phyloP scores from a whole-genome alignment of 768 basidiomycete genomes.

The Cubamyces lactineus region DNA sequence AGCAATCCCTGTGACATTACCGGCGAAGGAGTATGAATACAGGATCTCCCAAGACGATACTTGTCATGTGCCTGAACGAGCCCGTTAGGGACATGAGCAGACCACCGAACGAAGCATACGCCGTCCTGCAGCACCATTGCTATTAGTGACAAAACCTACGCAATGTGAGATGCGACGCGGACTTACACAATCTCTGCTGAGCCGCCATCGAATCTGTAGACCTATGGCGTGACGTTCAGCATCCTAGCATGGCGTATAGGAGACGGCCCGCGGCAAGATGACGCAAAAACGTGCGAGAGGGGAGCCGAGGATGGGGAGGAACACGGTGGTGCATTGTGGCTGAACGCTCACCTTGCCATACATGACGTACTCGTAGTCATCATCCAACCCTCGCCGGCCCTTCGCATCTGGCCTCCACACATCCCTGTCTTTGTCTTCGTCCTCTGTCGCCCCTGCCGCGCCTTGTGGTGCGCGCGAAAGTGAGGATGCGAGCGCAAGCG shows the following conservation, averaged over 20 bases:
- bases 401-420: slow-evolving; percentile 88
- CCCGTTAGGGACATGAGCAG: slow-evolving; percentile 93
- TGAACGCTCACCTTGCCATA: slow-evolving; percentile 80
- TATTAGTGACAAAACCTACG: slow-evolving; percentile 5
- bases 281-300: not conserved
- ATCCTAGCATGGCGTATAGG: not conserved
- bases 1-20: slow-evolving; percentile 40
- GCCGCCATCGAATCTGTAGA: slow-evolving; percentile 95
- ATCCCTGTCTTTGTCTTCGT: slow-evolving; percentile 73
- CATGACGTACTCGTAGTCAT: slow-evolving; percentile 99
- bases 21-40: slow-evolving; percentile 87
- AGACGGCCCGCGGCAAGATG: not conserved
- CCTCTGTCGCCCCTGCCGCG: slow-evolving; percentile 56
- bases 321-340: not conserved
- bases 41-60: slow-evolving; percentile 91
- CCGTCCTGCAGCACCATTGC: slow-evolving; percentile 61
- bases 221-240: slow-evolving; percentile 46
- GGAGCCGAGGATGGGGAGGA: not conserved
- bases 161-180: not conserved
- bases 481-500: slow-evolving; percentile 85
- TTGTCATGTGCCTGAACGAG: slow-evolving; percentile 88
- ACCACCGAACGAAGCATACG: slow-evolving; percentile 96
- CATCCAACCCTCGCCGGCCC: slow-evolving; percentile 80
- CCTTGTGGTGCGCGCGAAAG: slow-evolving; percentile 58
- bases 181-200: slow-evolving; percentile 84